These are phyloP conservation scores for Pseudogymnoascus sp. DNA, from an alignment of 2,329 filamentous ascomycete species.

Conservation along the genomic window DNA sequence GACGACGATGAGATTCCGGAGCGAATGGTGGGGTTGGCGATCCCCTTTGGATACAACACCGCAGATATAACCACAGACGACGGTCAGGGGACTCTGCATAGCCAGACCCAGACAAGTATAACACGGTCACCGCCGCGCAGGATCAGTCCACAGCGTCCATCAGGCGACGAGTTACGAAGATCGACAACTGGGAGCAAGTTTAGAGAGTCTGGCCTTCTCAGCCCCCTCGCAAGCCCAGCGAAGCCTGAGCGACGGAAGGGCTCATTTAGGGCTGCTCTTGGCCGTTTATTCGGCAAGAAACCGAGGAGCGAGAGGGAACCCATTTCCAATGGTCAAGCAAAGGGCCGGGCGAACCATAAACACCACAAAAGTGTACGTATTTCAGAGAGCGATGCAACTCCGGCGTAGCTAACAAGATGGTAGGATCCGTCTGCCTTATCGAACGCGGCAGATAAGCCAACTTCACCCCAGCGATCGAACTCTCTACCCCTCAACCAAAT, in stretches of 20 bases:
- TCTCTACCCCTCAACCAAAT: conserved; percentile 54
- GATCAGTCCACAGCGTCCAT: neutral
- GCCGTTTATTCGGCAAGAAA: conserved; percentile 50
- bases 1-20: conserved; percentile 50
- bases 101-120: neutral
- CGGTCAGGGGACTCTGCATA: neutral
- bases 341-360: conserved; percentile 14
- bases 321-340: conserved; percentile 10
- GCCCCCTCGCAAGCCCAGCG: conserved; percentile 23
- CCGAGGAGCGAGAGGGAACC: conserved; percentile 35
- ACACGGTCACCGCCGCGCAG: neutral
- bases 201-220: neutral
- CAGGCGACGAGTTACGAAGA: neutral
- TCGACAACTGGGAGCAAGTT: neutral
- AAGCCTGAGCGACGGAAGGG: conserved; percentile 49
- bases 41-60: conserved; percentile 23
- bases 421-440: conserved; percentile 35
- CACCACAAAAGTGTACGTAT: conserved; percentile 45
- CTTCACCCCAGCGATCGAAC: conserved; percentile 42
- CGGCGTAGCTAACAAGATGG: conserved; percentile 10
- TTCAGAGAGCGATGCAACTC: conserved; percentile 7
- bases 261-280: conserved; percentile 46
- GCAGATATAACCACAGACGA: neutral
- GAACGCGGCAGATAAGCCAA: conserved; percentile 29
- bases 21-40: conserved; percentile 33